These are phyloP conservation scores for Funneliformis geosporum DNA, from an alignment of 192 early-diverging fungal genomes.

Conservation along the genomic window DNA sequence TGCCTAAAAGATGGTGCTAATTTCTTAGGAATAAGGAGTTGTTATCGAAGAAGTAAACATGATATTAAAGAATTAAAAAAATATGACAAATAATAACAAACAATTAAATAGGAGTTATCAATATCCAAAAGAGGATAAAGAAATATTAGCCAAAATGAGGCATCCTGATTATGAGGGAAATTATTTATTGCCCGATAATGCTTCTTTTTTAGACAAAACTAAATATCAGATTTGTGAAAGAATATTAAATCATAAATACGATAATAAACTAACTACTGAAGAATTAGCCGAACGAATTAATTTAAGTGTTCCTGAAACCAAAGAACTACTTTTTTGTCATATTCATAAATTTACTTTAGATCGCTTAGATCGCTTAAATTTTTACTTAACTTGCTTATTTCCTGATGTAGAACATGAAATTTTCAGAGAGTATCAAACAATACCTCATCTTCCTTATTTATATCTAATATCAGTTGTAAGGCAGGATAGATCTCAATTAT, in stretches of 20 bases:
- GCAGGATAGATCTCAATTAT: no score
- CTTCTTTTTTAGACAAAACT: neutral
- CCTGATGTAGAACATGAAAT: neutral
- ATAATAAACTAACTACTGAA: slow-evolving; percentile 3
- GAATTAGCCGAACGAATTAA: neutral
- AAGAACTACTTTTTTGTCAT: neutral
- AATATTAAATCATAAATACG: neutral
- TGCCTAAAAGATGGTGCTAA: slow-evolving; percentile 1
- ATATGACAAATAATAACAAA: neutral
- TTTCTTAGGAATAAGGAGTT: neutral
- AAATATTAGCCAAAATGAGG: neutral
- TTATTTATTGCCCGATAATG: neutral
- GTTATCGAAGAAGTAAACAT: neutral
- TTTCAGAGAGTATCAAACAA: neutral
- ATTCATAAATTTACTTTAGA: neutral
- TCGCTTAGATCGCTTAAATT: neutral
- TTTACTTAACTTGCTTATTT: neutral
- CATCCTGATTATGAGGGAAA: neutral
- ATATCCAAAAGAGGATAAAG: neutral
- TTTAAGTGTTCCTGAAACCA: neutral
- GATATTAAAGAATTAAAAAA: neutral
- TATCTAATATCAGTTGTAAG: no score
- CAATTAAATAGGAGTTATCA: neutral
- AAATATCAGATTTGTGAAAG: slow-evolving; percentile 4
- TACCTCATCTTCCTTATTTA: no score